Conservation (phyloP, 306 rosid genomes). For the Vachellia pachyceras region DNA sequence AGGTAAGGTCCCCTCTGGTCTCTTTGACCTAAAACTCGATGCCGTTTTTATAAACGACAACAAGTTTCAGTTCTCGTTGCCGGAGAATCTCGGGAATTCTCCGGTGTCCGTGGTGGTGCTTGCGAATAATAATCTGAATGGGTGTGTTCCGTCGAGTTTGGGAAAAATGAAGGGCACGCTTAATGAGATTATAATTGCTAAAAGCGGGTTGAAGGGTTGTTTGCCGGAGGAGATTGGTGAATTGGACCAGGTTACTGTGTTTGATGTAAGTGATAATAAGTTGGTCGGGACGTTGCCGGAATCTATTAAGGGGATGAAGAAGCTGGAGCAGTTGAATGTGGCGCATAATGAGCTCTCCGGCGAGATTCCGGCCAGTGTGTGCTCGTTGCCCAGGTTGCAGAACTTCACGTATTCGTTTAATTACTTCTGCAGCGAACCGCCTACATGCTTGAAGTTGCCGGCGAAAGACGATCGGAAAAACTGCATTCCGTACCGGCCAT, state of each 20-base stretch:
- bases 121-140: conserved; percentile 65
- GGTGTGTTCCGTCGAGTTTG: conserved; percentile 70
- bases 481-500: conserved; percentile 71
- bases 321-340: conserved; percentile 74
- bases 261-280: conserved; percentile 69
- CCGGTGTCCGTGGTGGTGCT: conserved; percentile 74
- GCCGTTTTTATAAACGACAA: conserved; percentile 84
- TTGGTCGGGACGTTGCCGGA: conserved; percentile 77
- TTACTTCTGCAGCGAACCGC: conserved; percentile 64
- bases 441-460: conserved; percentile 56
- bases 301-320: conserved; percentile 61
- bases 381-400: conserved; percentile 71
- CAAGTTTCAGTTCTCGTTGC: conserved; percentile 59
- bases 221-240: conserved; percentile 64
- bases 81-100: conserved; percentile 60
- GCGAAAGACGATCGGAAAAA: conserved; percentile 64
- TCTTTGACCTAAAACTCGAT: conserved; percentile 72
- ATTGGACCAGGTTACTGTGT: conserved; percentile 61
- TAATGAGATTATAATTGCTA: conserved; percentile 62
- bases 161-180: conserved; percentile 65
- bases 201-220: conserved; percentile 77
- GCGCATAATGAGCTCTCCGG: conserved; percentile 74
- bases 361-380: conserved; percentile 59
- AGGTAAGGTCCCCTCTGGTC: conserved; percentile 60
- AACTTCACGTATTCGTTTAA: conserved; percentile 78